Evolutionary conservation across 371 early-diverging fungal species (phyloP).

Genomic region (Circinella umbellata): DNA sequence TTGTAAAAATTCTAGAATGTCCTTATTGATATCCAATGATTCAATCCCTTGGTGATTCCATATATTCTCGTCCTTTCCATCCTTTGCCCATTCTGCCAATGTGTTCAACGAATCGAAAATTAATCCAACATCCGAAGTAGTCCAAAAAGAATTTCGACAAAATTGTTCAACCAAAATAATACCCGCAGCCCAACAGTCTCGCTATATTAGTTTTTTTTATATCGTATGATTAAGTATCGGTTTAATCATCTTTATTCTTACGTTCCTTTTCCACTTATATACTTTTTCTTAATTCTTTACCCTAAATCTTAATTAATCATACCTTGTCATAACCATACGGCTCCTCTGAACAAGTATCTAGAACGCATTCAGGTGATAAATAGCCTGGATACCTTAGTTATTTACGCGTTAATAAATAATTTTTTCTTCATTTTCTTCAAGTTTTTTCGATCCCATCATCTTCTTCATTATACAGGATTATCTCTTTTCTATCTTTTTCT

Average conservation of each 20-base stretch:
- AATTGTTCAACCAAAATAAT: constrained; percentile 63
- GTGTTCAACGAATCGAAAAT: constrained; percentile 48
- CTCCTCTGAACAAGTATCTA: background rate
- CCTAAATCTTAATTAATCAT: background rate
- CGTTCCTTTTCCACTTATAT: background rate
- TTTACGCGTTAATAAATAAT: background rate
- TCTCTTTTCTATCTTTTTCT: background rate
- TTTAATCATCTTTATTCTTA: too few relatives aligned
- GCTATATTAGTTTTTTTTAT: constrained; percentile 25
- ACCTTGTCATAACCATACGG: constrained; percentile 32
- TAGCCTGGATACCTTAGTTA: constrained; percentile 34
- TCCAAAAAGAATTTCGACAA: constrained; percentile 63
- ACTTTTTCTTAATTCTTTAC: too few relatives aligned
- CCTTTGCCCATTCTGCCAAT: constrained; percentile 35
- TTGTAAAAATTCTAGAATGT: constrained; percentile 39
- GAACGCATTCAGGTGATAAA: constrained; percentile 43
- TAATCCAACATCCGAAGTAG: constrained; percentile 45
- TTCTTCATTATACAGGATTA: background rate
- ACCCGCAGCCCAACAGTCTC: constrained; percentile 68
- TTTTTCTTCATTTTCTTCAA: background rate
- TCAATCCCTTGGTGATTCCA: constrained; percentile 42
- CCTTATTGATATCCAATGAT: constrained; percentile 43
- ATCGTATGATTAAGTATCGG: too few relatives aligned
- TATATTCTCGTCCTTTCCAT: constrained; percentile 16
- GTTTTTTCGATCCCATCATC: background rate